phyloP scores from a whole-genome alignment of 371 early-diverging fungal genomes.

The Amoeboaphelidium protococcarum region DNA sequence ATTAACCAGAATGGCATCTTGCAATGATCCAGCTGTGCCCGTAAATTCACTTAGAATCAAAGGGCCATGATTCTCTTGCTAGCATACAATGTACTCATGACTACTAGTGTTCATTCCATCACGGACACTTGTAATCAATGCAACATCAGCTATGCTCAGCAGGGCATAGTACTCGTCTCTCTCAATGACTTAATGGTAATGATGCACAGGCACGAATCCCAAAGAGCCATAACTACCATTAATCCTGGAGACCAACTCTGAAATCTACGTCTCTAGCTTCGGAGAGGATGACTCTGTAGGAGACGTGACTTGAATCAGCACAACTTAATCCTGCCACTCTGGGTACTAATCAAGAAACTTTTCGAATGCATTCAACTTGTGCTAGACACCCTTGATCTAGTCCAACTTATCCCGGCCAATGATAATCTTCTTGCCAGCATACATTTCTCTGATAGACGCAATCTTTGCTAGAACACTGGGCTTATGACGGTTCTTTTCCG shows the following conservation, averaged over 20 bases:
- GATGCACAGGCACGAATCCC: slow-evolving; percentile 77
- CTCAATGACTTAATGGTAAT: slow-evolving; percentile 79
- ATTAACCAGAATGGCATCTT: slow-evolving; percentile 75
- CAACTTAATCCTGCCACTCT: slow-evolving; percentile 54
- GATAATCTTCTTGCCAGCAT: slow-evolving; percentile 77
- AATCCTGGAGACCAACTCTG: slow-evolving; percentile 65
- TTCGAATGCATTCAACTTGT: slow-evolving; percentile 84
- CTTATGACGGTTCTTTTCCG: slow-evolving; percentile 10
- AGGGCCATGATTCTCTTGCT: slow-evolving; percentile 50
- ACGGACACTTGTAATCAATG: slow-evolving; percentile 73
- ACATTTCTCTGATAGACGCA: slow-evolving; percentile 46
- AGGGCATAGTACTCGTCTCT: slow-evolving; percentile 84
- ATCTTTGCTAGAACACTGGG: slow-evolving; percentile 33
- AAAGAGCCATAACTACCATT: slow-evolving; percentile 85
- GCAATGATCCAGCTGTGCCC: slow-evolving; percentile 77
- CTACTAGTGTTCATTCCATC: slow-evolving; percentile 99
- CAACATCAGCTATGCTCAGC: slow-evolving; percentile 74
- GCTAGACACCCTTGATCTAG: slow-evolving; percentile 89
- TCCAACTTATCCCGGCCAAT: slow-evolving; percentile 96
- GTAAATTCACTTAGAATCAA: slow-evolving; percentile 90
- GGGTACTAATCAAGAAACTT: slow-evolving; percentile 67
- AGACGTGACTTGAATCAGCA: slow-evolving; percentile 52
- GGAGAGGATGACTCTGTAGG: slow-evolving; percentile 21
- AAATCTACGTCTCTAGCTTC: slow-evolving; percentile 50
- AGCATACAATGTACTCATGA: slow-evolving; percentile 90